Conservation (phyloP, 768 basidiomycete species). For the Xanthoconium stramineum region DNA sequence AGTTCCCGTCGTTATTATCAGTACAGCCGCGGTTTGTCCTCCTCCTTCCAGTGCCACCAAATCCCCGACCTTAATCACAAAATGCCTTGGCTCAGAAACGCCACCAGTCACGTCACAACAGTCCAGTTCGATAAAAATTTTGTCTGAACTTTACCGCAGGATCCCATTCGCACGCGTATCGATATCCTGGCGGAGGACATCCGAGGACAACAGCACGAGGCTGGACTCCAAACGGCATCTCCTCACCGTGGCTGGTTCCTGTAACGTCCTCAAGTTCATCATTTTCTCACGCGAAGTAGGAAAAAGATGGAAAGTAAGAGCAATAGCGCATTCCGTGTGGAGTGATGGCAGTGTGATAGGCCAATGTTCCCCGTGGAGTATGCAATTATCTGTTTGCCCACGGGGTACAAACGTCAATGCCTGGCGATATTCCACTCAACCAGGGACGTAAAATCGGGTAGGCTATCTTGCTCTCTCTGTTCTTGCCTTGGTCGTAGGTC, state of each 20-base stretch:
- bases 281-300: slow-evolving; percentile 3
- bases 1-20: too few species aligned
- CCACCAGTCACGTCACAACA: background rate
- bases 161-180: background rate
- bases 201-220: too few species aligned
- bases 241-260: background rate
- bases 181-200: background rate
- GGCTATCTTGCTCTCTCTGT: background rate
- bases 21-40: too few species aligned
- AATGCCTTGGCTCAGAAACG: background rate
- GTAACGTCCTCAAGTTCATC: background rate
- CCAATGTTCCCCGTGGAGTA: background rate
- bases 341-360: background rate
- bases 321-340: background rate
- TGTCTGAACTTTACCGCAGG: background rate
- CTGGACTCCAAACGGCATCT: background rate
- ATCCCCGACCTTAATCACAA: background rate
- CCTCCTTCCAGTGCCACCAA: too few species aligned
- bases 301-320: background rate
- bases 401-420: background rate
- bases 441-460: background rate
- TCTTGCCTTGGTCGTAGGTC: background rate
- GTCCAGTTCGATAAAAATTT: background rate
- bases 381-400: background rate
- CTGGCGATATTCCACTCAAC: background rate